Conservation (phyloP, 306 rosid species). For the Trifolium pratense region DNA sequence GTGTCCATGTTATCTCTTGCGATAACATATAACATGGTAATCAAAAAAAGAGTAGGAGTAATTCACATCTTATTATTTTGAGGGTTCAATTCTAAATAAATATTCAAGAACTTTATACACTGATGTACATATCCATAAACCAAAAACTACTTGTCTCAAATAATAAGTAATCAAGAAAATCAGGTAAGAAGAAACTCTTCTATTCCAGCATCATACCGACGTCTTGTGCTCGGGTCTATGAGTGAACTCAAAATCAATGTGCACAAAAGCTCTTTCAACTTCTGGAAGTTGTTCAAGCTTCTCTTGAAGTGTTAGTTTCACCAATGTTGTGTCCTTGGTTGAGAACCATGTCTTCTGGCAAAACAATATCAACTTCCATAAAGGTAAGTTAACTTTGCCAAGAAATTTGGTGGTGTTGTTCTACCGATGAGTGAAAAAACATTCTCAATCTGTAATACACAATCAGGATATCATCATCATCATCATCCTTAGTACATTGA, state of each 20-base stretch:
- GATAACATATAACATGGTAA: too few relatives aligned
- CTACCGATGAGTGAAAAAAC: constrained; percentile 29
- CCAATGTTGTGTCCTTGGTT: constrained; percentile 77
- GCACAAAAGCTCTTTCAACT: too few relatives aligned
- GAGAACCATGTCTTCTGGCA: constrained; percentile 71
- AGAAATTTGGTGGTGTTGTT: constrained; percentile 62
- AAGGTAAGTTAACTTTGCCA: constrained; percentile 74
- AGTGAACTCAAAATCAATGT: constrained; percentile 74
- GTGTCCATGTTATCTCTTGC: too few relatives aligned
- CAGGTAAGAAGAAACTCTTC: background rate
- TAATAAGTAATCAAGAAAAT: too few relatives aligned
- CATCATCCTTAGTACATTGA: background rate
- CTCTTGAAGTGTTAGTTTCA: constrained; percentile 75
- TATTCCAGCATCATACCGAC: constrained; percentile 42
- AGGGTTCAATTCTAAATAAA: too few relatives aligned
- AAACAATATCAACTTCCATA: constrained; percentile 82
- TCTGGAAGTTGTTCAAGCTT: constrained; percentile 72
- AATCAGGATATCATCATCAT: background rate
- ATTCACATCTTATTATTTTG: too few relatives aligned
- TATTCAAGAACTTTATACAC: too few relatives aligned
- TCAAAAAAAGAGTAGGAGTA: too few relatives aligned
- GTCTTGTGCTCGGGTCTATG: constrained; percentile 80
- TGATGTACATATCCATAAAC: too few relatives aligned
- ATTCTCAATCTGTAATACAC: constrained; percentile 71
- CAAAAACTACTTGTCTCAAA: too few relatives aligned